Percentiles rank a stretch among this genome's conserved stretches.
Evolutionary conservation across 2,329 filamentous ascomycete genomes (phyloP).

Genomic region (Pseudovirgaria hyperparasitica): DNA sequence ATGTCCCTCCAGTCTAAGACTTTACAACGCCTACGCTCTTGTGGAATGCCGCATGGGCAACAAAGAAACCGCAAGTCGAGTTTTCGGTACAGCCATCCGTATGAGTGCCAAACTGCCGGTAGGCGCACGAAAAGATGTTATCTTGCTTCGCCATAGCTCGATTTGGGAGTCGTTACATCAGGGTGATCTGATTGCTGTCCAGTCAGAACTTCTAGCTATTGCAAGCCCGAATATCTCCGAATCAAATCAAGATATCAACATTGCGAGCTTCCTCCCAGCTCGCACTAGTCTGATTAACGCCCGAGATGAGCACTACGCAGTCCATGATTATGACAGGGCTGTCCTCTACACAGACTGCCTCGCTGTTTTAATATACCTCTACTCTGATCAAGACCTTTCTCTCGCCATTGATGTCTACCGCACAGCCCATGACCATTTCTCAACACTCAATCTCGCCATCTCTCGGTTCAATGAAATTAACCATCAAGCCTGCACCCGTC

Average conservation of each 20-base stretch:
- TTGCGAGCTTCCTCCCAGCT: no score
- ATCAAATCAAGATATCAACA: no score
- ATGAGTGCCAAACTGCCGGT: constrained; percentile 35
- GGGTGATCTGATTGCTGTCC: no score
- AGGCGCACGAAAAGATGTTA: constrained; percentile 20
- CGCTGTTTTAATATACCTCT: constrained; percentile 55
- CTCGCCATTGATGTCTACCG: no score
- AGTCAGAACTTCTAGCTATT: no score
- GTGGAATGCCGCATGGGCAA: constrained; percentile 53
- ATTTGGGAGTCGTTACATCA: constrained; percentile 52
- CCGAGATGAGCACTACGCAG: no score
- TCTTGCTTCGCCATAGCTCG: constrained; percentile 43
- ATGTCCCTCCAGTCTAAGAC: constrained; percentile 45
- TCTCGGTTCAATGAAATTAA: constrained; percentile 44
- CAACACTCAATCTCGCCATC: constrained; percentile 8
- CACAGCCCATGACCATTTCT: constrained; percentile 21
- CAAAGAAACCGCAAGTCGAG: constrained; percentile 43
- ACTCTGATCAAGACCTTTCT: constrained; percentile 19
- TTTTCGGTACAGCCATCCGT: constrained; percentile 55
- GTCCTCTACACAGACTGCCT: constrained; percentile 47
- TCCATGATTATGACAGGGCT: constrained; percentile 29
- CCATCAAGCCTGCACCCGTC: constrained; percentile 52
- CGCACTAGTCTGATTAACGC: no score
- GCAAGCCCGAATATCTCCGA: no score
- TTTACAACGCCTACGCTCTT: constrained; percentile 72